Percentiles rank a stretch among this genome's conserved stretches.
Conservation (phyloP, 805 yeast species). For the Candida lessepsii region DNA sequence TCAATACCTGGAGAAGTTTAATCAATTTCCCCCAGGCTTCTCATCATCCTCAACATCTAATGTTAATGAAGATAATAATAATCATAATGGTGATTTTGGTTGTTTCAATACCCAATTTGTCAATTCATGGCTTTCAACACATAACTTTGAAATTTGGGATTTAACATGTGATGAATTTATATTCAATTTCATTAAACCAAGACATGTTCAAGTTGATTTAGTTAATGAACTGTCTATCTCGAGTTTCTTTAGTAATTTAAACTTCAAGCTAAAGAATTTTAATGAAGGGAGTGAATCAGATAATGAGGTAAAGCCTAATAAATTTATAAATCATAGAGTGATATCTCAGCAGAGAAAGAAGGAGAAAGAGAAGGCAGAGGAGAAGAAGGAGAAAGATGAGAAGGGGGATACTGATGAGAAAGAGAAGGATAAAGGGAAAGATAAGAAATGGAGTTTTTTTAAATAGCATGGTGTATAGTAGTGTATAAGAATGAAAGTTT, state of each 20-base stretch:
- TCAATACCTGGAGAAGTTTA: conserved; percentile 47
- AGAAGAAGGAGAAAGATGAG: background rate
- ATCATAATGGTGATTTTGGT: conserved; percentile 27
- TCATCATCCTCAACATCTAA: conserved; percentile 5
- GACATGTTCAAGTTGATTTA: conserved; percentile 27
- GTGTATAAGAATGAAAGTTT: no score
- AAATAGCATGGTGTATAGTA: background rate
- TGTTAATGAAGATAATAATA: conserved; percentile 17
- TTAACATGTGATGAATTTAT: conserved; percentile 42
- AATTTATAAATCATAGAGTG: conserved; percentile 15
- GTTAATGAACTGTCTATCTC: conserved; percentile 17
- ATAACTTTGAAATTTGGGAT: conserved; percentile 41
- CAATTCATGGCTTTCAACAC: conserved; percentile 31
- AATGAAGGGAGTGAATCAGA: conserved; percentile 11
- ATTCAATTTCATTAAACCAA: conserved; percentile 42
- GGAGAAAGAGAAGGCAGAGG: conserved; percentile 1
- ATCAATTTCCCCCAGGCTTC: conserved; percentile 44
- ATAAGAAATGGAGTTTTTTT: conserved; percentile 13
- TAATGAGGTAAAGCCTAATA: conserved; percentile 23
- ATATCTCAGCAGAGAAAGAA: background rate
- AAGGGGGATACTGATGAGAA: background rate
- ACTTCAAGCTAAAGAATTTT: conserved; percentile 8
- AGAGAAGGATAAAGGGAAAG: conserved; percentile 5
- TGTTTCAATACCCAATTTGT: conserved; percentile 35
- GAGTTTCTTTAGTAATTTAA: conserved; percentile 26